Conservation (phyloP, 768 basidiomycete genomes). For the Calocybe gangraenosa region DNA sequence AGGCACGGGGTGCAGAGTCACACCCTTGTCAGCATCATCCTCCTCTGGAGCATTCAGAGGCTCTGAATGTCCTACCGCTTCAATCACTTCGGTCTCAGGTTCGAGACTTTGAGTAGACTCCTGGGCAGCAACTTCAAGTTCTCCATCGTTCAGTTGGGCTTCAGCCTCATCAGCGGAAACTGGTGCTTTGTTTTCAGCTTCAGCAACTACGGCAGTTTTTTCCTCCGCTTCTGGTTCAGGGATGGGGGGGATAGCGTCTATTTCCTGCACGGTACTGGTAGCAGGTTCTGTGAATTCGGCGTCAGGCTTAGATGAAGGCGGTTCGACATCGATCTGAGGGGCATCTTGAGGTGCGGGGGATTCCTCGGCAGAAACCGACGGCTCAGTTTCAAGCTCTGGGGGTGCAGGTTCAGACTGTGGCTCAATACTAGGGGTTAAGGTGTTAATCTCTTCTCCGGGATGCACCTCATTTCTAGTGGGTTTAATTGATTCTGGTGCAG, state of each 20-base stretch:
- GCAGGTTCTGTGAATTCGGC: constrained; percentile 1
- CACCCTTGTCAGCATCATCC: constrained; percentile 5
- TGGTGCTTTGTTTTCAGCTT: not conserved
- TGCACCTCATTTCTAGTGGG: constrained; percentile 6
- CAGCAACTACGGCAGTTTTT: not conserved
- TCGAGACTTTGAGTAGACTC: too few relatives aligned
- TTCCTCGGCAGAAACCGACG: not conserved
- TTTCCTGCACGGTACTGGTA: constrained; percentile 2
- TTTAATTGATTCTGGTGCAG: too few relatives aligned
- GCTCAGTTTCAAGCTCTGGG: not conserved
- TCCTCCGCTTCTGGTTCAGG: constrained; percentile 1
- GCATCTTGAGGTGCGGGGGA: too few relatives aligned
- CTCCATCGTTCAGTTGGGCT: too few relatives aligned
- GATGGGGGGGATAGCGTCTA: constrained; percentile 1
- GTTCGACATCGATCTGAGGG: not conserved
- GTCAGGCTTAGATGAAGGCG: not conserved
- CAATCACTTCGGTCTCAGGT: not conserved
- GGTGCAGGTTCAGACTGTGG: not conserved
- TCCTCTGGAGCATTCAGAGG: constrained; percentile 4
- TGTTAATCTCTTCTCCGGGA: constrained; percentile 8
- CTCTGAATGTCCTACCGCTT: constrained; percentile 2
- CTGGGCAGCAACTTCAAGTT: too few relatives aligned
- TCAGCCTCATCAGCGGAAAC: not conserved
- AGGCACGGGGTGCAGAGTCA: constrained; percentile 3
- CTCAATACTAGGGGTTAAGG: not conserved